Evolutionary conservation across 352 stramenopile species (phyloP).

Genomic region (Pilasporangium apinafurcum): DNA sequence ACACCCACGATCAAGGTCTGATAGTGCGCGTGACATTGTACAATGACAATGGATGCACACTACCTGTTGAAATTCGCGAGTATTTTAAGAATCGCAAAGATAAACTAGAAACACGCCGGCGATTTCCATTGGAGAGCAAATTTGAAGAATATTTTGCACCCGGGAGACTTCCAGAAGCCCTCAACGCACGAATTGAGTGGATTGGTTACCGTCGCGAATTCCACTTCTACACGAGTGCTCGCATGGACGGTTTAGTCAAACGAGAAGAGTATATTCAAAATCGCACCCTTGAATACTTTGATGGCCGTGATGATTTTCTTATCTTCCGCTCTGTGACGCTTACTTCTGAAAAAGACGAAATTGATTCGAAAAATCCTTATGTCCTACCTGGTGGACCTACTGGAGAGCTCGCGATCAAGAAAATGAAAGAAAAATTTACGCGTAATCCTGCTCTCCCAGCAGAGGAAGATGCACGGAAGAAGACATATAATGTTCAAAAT

Average conservation of each 20-base stretch:
- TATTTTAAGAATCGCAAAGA: slow-evolving; percentile 91
- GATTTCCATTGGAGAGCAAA: slow-evolving; percentile 80
- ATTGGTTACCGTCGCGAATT: slow-evolving; percentile 83
- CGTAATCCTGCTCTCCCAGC: slow-evolving; percentile 44
- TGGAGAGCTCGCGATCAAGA: slow-evolving; percentile 83
- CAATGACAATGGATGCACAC: slow-evolving; percentile 63
- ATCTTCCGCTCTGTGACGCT: slow-evolving; percentile 80
- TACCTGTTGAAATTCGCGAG: slow-evolving; percentile 87
- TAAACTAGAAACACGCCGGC: slow-evolving; percentile 69
- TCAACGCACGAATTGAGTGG: slow-evolving; percentile 83
- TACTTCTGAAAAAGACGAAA: slow-evolving; percentile 64
- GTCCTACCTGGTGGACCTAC: slow-evolving; percentile 61
- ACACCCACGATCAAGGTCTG: slow-evolving; percentile 85
- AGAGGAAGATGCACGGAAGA: slow-evolving; percentile 83
- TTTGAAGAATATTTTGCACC: slow-evolving; percentile 82
- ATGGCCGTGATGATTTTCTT: slow-evolving; percentile 81
- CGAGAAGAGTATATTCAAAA: slow-evolving; percentile 87
- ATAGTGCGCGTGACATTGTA: slow-evolving; percentile 82
- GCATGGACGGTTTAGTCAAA: slow-evolving; percentile 83
- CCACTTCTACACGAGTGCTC: slow-evolving; percentile 88
- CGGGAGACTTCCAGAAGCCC: slow-evolving; percentile 58
- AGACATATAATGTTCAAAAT: slow-evolving; percentile 89
- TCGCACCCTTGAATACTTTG: slow-evolving; percentile 82
- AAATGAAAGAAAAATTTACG: slow-evolving; percentile 92
- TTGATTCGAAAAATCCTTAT: slow-evolving; percentile 76